Conservation (phyloP, 176 grass and related monocot genomes). For the Oryza rufipogon region DNA sequence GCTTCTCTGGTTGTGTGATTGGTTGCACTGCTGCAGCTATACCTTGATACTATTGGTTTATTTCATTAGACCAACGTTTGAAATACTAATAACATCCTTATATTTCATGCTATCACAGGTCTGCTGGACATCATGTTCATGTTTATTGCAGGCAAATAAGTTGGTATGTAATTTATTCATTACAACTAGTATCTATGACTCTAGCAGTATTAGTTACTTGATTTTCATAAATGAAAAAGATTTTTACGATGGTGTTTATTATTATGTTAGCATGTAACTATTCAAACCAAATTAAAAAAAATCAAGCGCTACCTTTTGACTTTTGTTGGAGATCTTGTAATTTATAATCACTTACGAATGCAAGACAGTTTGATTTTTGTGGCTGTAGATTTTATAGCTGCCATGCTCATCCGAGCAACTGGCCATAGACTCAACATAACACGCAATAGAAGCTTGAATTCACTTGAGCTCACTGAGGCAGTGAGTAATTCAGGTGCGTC, state of each 20-base stretch:
- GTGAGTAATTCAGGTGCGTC: slow-evolving; percentile 62
- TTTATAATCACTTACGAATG: slow-evolving; percentile 52
- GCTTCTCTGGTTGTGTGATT: neutral
- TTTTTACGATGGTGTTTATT: neutral
- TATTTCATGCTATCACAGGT: slow-evolving; percentile 54
- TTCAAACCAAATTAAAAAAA: neutral
- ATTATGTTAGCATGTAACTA: slow-evolving; percentile 8
- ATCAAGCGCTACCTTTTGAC: neutral
- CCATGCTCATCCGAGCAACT: slow-evolving; percentile 81
- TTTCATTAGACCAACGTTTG: neutral
- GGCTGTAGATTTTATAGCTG: slow-evolving; percentile 89
- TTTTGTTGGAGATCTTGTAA: slow-evolving; percentile 15
- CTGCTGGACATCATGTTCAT: slow-evolving; percentile 54
- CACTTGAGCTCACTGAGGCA: slow-evolving; percentile 62
- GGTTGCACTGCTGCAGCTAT: neutral
- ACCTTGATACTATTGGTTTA: neutral
- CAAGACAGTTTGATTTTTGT: slow-evolving; percentile 95
- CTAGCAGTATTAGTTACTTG: neutral
- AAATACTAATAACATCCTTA: slow-evolving; percentile 35
- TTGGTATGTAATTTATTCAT: neutral
- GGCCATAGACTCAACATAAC: slow-evolving; percentile 67
- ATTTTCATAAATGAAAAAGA: neutral
- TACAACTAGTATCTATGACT: slow-evolving; percentile 4
- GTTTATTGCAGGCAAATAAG: slow-evolving; percentile 81
- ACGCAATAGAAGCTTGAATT: slow-evolving; percentile 58